Evolutionary conservation across 805 yeast species (phyloP), one percentile per base, ranked within the genome.

Genomic region (Yamadazyma kitorensis): DNA sequence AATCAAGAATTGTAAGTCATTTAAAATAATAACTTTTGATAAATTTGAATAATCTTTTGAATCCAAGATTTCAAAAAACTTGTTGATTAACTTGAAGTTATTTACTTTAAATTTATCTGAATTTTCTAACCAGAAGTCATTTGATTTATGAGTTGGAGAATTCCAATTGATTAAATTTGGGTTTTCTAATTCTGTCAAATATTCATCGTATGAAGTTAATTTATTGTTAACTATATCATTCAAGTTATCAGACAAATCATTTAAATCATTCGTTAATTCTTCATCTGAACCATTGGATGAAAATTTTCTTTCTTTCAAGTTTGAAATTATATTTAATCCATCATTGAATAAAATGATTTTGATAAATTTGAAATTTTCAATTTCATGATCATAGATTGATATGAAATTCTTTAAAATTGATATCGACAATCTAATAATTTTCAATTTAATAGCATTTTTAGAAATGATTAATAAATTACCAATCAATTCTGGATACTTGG

Each of bases 151-250:
- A 15, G 95, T 88, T 34, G 98, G 98, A 3, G 95, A 82, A 3
- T 70, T 52, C 66, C 67, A 66, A 83, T 95, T 86, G 43, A 77
- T 75, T 52, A 93, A 74, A 39, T 75, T 72, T 40, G 85, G 84
- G 38, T 89, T 78, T 41, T 79, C 81, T 42, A 93, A 72, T 62
- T 93, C 98, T 30, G 86, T 78, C 49, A 76, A 69, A 57, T 91
- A 93, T 57, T 89, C 96, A 53, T 93, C 98, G 57, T 91, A 86
- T 1, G 95, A 87, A 4, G 97, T 82, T 67, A 93, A 75, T 46
- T 76, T 78, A 33, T 54, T 56, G 31, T 80, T 75, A 41, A 82
- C 88, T 31, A 86, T 82, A 18, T 78, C 83, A 43, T 78, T 78
- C 44, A 91, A 72, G n/a, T 68, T 66, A 22, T 70, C 76, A 38